Evolutionary conservation across 139 green algal species (phyloP), one percentile per base, ranked within the genome.

Genomic region (Chlorella vulgaris): DNA sequence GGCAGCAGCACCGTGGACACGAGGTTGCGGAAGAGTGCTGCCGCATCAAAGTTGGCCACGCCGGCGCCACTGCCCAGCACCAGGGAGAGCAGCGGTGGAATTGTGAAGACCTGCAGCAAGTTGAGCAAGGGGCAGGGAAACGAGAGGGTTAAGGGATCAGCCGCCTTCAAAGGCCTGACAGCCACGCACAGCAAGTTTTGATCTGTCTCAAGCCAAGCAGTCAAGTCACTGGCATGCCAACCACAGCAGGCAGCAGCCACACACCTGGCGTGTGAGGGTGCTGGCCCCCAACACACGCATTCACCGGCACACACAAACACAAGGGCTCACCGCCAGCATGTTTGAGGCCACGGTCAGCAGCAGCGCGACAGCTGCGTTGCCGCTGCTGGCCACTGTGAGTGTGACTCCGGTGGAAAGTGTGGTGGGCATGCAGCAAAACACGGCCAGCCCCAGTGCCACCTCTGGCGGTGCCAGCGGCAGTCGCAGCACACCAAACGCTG

Each of bases 391-490:
- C 82, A 92, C 78, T 7, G 87, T 90, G 10, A 94, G 81, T 0
- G 87, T 78, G 6, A 93, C 79, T 5, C 78, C 84, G 2, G 80
- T 83, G 24, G 89, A 93, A 4, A 95, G 87, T 0, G 89, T 89
- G 33, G 91, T 95, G 26, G 92, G 92, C 87, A 95, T 91, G 82
- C 88, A 93, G 83, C 83, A 90, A 76, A 94, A 95, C 24, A 95
- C 85, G 1, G 91, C 86, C 50, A 94, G 83, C 2, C 92, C 92
- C 42, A 93, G 66, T 0, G 82, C 81, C 43, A 93, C 78, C 47
- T 82, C 85, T 1, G 82, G 76, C 0, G 89, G 86, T 1, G 85
- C 33, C 38, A 94, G 65, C 1, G 91, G 90, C 74, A 92, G 80
- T 18, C 69, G 74, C 58, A 89, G 80, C 35, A 87, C n/a, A 5